Percentiles rank a stretch among this genome's conserved stretches.
Evolutionary conservation across 768 basidiomycete genomes (phyloP).

Genomic region (Leucogyrophana mollusca): DNA sequence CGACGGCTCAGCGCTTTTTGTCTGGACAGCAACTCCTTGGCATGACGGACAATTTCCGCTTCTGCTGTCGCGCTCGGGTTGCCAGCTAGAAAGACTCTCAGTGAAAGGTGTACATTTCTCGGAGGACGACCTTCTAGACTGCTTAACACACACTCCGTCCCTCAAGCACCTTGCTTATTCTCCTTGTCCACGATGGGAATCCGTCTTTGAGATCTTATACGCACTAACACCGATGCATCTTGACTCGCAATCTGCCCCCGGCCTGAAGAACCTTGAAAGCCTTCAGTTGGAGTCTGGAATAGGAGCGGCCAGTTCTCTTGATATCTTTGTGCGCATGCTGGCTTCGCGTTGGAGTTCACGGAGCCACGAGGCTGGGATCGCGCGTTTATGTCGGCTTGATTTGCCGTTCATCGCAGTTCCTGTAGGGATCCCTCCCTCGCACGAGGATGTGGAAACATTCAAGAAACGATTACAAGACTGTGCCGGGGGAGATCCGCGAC

Average conservation of each 20-base stretch:
- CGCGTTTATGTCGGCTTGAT: slow-evolving; percentile 13
- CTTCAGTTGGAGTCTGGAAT: slow-evolving; percentile 22
- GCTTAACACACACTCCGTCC: slow-evolving; percentile 12
- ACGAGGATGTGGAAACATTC: slow-evolving; percentile 16
- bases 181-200: slow-evolving; percentile 15
- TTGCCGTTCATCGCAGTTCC: slow-evolving; percentile 24
- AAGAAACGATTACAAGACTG: slow-evolving; percentile 16
- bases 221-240: too few relatives aligned
- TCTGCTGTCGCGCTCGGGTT: slow-evolving; percentile 5
- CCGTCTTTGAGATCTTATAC: slow-evolving; percentile 4
- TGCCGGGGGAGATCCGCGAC: slow-evolving; percentile 16
- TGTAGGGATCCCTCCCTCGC: slow-evolving; percentile 12
- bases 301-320: slow-evolving; percentile 12
- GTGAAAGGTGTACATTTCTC: slow-evolving; percentile 15
- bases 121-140: slow-evolving; percentile 15
- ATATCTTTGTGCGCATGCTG: slow-evolving; percentile 14
- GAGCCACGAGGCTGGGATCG: slow-evolving; percentile 10
- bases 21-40: slow-evolving; percentile 15
- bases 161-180: slow-evolving; percentile 13
- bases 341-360: slow-evolving; percentile 14
- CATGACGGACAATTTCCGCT: slow-evolving; percentile 11
- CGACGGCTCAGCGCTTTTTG: slow-evolving; percentile 16
- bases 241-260: neutral
- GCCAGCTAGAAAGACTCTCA: slow-evolving; percentile 11
- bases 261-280: slow-evolving; percentile 15